These are phyloP conservation scores for Microbotryum violaceum DNA, from an alignment of 1,284 basidiomycete genomes.

Conservation along the genomic window DNA sequence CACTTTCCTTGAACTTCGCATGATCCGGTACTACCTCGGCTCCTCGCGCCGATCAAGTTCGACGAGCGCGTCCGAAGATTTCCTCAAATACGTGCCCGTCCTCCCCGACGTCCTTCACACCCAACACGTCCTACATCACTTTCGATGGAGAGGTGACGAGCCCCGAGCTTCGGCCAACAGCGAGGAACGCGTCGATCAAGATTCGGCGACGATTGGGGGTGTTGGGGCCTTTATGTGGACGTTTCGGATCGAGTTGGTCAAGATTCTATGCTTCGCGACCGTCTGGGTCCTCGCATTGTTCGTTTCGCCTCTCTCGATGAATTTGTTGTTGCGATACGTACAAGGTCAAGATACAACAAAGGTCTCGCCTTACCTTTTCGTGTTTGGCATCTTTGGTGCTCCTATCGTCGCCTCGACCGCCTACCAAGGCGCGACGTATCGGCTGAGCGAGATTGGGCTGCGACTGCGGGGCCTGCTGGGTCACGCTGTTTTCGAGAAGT, in stretches of 20 bases:
- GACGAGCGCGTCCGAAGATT: conserved; percentile 2
- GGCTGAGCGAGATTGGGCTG: conserved; percentile 21
- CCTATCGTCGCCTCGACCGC: conserved; percentile 23
- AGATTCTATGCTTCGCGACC: conserved; percentile 17
- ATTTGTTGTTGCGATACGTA: conserved; percentile 27
- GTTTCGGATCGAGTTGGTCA: conserved; percentile 8
- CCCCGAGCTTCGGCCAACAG: neutral
- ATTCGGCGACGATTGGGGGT: neutral
- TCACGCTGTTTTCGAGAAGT: conserved; percentile 17
- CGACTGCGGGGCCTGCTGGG: conserved; percentile 15
- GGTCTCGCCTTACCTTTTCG: conserved; percentile 24
- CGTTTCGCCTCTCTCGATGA: conserved; percentile 25
- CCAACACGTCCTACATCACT: conserved; percentile 5
- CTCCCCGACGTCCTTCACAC: conserved; percentile 20
- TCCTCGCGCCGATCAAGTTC: neutral
- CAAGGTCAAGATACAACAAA: conserved; percentile 11
- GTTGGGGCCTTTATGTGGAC: conserved; percentile 14
- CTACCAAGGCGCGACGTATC: conserved; percentile 24
- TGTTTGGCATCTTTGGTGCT: conserved; percentile 21
- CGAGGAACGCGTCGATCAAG: neutral
- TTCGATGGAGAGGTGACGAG: conserved; percentile 21
- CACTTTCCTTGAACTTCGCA: conserved; percentile 20
- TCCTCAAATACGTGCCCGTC: conserved; percentile 14
- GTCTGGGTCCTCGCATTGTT: conserved; percentile 27
- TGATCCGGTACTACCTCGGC: conserved; percentile 13